Evolutionary conservation across 1,139 yeast species (phyloP).

Genomic region (Geotrichum cucujoidarum): DNA sequence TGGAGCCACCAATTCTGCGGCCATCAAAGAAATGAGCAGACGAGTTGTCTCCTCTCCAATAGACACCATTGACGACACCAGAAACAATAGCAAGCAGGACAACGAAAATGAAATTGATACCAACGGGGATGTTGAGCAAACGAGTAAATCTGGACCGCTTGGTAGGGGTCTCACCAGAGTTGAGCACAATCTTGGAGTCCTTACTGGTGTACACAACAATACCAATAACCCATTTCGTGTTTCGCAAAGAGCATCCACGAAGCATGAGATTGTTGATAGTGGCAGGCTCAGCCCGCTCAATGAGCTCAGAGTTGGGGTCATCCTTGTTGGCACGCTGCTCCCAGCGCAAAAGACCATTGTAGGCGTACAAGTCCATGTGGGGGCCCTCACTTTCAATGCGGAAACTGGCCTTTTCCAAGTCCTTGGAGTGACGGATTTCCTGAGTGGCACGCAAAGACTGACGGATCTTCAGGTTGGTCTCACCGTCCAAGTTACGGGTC

Average conservation of each 20-base stretch:
- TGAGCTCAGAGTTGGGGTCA: conserved; percentile 10
- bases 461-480: conserved; percentile 81
- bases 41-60: conserved; percentile 47
- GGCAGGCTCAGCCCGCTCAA: conserved; percentile 51
- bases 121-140: conserved; percentile 76
- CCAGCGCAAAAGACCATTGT: conserved; percentile 73
- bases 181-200: conserved; percentile 89
- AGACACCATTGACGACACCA: conserved; percentile 73
- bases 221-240: conserved; percentile 92
- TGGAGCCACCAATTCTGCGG: conserved; percentile 55
- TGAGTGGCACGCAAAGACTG: conserved; percentile 67
- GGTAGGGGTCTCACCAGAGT: conserved; percentile 89
- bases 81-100: conserved; percentile 77
- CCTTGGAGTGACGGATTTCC: conserved; percentile 58
- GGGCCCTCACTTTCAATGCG: conserved; percentile 92
- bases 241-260: conserved; percentile 80
- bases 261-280: conserved; percentile 69
- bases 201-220: conserved; percentile 83
- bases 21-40: conserved; percentile 71
- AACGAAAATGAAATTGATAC: conserved; percentile 68
- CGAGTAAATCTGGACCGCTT: conserved; percentile 77
- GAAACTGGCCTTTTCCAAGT: conserved; percentile 65
- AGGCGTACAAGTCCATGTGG: conserved; percentile 70
- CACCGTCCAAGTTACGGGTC: conserved; percentile 94
- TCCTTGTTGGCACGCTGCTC: conserved; percentile 28